Base-by-base conservation (phyloP, 2,329 filamentous ascomycete species). In the Lachnellula willkommii region DNA sequence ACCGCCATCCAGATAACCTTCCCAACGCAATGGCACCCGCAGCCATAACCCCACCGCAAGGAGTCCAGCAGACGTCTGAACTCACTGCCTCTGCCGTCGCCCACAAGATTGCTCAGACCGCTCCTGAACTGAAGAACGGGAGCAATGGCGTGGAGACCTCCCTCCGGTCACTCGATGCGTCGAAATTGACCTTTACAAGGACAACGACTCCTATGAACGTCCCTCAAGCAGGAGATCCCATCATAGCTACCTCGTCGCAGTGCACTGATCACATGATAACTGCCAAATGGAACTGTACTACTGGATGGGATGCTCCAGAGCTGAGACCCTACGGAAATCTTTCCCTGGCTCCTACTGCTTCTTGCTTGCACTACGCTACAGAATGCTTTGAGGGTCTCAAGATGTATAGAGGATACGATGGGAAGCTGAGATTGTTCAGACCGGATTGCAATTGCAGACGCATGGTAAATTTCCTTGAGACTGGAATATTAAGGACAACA, bases 371-470 rank as follows among this genome's bases (percentile, higher is more conserved):
- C 78, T 95, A 95, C 73, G 90, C 90, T 11, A 95, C 90, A 48
- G 88, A 93, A 73, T 95, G 90, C 72, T 95, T 95, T 74, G 90
- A 95, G 74, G 90, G 90, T 12, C 79, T 86, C 75, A 95, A 95
- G 74, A 82, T 84, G 51, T 95, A 90, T 78, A 85, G 90, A 50
- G 90, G 90, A 54, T 80, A 76, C 56, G 83, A 87, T 66, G 81
- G 81, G 51, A 79, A 79, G 58, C 72, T 87, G 49, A 79, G 84
- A 47, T 73, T 88, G 26, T 88, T 88, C 75, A 77, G 84, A 43
- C 81, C 84, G 0, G 71, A 80, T 46, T 73, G 77, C 56, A 88
- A 88, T 69, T 79, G 79, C 65, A 74, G 53, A 40, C 61, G 68
- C 17, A 66, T 70, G 66, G 59, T 61, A 45, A 22, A 48, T 79